Conservation (phyloP, 352 stramenopile genomes). For the Globisporangium heterothallicum region DNA sequence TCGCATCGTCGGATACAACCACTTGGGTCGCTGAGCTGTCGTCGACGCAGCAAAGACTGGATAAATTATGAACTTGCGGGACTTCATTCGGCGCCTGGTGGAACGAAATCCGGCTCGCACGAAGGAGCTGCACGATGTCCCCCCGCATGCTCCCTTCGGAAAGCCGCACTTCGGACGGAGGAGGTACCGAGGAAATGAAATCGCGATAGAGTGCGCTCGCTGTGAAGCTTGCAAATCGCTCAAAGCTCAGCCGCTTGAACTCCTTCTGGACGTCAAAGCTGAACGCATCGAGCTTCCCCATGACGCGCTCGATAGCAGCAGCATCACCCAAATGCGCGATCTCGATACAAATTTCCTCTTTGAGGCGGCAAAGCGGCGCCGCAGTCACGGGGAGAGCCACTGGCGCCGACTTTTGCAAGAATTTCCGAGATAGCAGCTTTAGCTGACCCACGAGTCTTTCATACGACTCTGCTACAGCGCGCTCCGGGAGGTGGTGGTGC, state of each 20-base stretch:
- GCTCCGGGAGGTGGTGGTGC: too few species aligned
- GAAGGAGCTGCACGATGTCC: conserved; percentile 36
- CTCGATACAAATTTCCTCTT: conserved; percentile 22
- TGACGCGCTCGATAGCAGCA: conserved; percentile 9
- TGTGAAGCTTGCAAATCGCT: conserved; percentile 41
- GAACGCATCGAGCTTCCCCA: conserved; percentile 35
- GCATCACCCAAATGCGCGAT: conserved; percentile 13
- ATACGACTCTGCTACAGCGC: background rate
- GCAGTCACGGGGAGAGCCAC: conserved; percentile 21
- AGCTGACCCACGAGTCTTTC: conserved; percentile 14
- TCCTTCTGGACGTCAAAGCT: conserved; percentile 27
- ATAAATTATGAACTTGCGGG: conserved; percentile 10
- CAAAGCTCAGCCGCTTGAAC: conserved; percentile 42
- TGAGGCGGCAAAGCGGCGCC: conserved; percentile 15
- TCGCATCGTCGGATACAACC: conserved; percentile 15
- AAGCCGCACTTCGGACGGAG: background rate
- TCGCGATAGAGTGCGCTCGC: conserved; percentile 41
- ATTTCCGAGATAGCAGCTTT: conserved; percentile 21
- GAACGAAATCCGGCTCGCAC: conserved; percentile 44
- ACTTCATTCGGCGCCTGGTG: conserved; percentile 41
- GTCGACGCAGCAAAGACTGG: background rate
- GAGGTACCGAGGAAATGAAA: conserved; percentile 22
- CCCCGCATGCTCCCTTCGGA: background rate
- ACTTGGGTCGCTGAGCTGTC: too few species aligned
- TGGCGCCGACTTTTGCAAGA: conserved; percentile 14